Base-by-base conservation (phyloP, 768 basidiomycete genomes). In the Thelephora aurantiotincta region DNA sequence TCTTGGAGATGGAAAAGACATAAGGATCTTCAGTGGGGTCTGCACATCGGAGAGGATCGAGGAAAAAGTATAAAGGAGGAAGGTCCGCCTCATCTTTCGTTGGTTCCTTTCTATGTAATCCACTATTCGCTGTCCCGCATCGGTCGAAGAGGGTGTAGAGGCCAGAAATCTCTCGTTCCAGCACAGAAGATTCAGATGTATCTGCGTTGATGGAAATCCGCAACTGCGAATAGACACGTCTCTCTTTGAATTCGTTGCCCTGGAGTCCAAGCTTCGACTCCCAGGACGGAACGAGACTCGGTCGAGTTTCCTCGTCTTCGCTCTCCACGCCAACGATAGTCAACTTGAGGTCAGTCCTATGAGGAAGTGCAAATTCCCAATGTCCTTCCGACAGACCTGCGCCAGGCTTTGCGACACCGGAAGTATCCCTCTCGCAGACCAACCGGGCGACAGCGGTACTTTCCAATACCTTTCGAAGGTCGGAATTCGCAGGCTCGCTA, bases 121-220 rank as follows among this genome's bases (percentile, higher is more conserved):
- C 83, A 20, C 74, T 72, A 58, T 85, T 89, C 6, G 93, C 89
- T 1, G 88, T 89, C 6, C 92, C 91, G 49, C 93, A 97, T 58
- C 81, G 82, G 52, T 86, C 81, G 46, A 92, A 68, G 43, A 92
- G 77, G 20, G 66, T 63, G 58, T 96, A 97, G 1, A 65, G 68
- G 5, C 93, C 93, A 5, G 82, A 79, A 41, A 96, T 80, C 57
- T 88, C 77, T 42, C 82, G 78, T 60, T 94, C 92, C 26, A 87
- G 73, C 47, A 65, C 60, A 1, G 57, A 49, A 6, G 66, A 57
- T 22, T 72, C 67, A 9, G 26, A 30, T n/a, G n/a, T n/a, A 5
- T 72, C 68, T 7, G 62, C 55, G 0, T 75, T 68, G 3, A 83
- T 75, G n/a, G 69, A 64, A 33, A 97, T 65, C 52, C 78, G 68